These are phyloP conservation scores for Moesziomyces antarcticus DNA, from an alignment of 1,284 basidiomycete species.

Conservation along the genomic window DNA sequence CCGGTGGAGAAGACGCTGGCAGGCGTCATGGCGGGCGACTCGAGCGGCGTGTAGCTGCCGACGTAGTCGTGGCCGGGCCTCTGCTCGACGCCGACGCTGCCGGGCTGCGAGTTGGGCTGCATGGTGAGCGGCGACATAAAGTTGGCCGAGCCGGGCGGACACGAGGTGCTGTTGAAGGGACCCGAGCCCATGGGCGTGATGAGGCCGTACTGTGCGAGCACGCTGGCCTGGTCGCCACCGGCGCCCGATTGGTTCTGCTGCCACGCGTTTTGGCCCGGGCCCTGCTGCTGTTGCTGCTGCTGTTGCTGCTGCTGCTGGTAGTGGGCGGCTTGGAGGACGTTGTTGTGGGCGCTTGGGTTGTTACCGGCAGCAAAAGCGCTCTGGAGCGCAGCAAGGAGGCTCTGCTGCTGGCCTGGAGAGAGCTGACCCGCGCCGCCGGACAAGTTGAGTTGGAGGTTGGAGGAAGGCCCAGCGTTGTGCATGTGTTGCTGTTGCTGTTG, in stretches of 20 bases:
- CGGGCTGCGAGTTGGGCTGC: conserved; percentile 47
- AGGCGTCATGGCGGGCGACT: conserved; percentile 62
- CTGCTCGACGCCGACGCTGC: conserved; percentile 33
- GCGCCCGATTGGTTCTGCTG: conserved; percentile 13
- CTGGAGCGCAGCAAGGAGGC: conserved; percentile 38
- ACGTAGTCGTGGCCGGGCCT: conserved; percentile 32
- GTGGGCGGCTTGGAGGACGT: conserved; percentile 31
- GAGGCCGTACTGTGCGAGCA: conserved; percentile 58
- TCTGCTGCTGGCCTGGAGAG: conserved; percentile 43
- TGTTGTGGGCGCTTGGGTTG: conserved; percentile 41
- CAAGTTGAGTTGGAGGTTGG: conserved; percentile 26
- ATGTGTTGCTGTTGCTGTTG: conserved; percentile 5
- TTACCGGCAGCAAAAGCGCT: conserved; percentile 41
- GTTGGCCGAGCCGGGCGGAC: conserved; percentile 31
- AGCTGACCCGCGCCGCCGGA: conserved; percentile 26
- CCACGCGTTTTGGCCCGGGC: conserved; percentile 14
- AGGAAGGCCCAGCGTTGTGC: conserved; percentile 5
- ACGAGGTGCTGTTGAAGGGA: conserved; percentile 45
- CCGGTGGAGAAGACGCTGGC: conserved; percentile 67
- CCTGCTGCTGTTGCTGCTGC: conserved; percentile 6
- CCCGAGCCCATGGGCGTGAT: conserved; percentile 59
- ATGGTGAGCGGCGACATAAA: conserved; percentile 61
- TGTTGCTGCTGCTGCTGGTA: conserved; percentile 29
- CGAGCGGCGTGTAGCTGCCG: conserved; percentile 55
- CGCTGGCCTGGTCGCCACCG: conserved; percentile 23